phyloP scores from a whole-genome alignment of 306 rosid species.

The Quercus bicolor region DNA sequence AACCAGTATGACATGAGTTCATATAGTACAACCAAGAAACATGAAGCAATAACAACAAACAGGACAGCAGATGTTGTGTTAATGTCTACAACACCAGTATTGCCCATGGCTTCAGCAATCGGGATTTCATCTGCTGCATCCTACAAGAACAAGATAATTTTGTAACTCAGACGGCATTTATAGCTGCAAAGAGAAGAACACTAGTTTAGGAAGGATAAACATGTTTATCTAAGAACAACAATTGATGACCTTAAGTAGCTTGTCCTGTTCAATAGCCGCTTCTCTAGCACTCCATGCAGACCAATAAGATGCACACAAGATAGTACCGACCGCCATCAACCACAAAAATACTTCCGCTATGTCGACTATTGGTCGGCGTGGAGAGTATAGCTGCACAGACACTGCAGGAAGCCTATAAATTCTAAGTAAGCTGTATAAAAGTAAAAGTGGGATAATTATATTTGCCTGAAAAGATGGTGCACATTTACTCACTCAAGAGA shows the following conservation, averaged over 20 bases:
- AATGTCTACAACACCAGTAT: slow-evolving; percentile 65
- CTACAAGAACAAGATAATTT: slow-evolving; percentile 36
- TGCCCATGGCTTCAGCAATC: slow-evolving; percentile 30
- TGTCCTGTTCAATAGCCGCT: slow-evolving; percentile 70
- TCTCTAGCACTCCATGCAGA: slow-evolving; percentile 88
- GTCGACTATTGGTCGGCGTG: slow-evolving; percentile 74
- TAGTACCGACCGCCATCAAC: slow-evolving; percentile 91
- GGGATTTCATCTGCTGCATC: slow-evolving; percentile 64
- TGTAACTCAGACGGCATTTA: slow-evolving; percentile 6
- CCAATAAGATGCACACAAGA: slow-evolving; percentile 94
- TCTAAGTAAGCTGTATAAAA: slow-evolving; percentile 2
- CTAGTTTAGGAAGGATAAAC: slow-evolving; percentile 5
- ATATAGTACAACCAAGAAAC: slow-evolving; percentile 76
- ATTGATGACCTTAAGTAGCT: slow-evolving; percentile 59
- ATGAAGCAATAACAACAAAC: slow-evolving; percentile 80
- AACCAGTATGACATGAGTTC: slow-evolving; percentile 83
- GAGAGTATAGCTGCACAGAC: slow-evolving; percentile 90
- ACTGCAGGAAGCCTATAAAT: slow-evolving; percentile 45
- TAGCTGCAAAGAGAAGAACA: slow-evolving; percentile 3
- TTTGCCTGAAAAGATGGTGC: not conserved
- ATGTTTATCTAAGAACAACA: not conserved
- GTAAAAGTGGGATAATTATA: not conserved
- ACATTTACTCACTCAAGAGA: not conserved
- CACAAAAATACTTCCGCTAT: slow-evolving; percentile 93
- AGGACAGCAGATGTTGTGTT: slow-evolving; percentile 66